These are phyloP conservation scores for Xylariomycetidae sp. DNA, from an alignment of 2,329 filamentous ascomycete genomes.

Conservation along the genomic window DNA sequence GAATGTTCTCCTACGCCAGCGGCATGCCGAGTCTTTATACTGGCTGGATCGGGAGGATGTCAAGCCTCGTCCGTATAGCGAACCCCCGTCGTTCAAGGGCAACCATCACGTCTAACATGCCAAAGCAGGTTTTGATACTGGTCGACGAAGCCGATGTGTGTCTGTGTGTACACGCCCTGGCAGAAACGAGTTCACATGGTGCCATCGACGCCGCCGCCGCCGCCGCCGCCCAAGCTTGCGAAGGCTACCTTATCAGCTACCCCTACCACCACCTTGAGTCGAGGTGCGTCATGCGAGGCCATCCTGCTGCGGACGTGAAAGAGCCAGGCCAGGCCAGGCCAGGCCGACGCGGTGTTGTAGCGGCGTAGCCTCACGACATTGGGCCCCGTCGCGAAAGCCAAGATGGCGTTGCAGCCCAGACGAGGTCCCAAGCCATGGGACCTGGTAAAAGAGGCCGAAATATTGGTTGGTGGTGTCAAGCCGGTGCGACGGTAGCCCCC, in stretches of 20 bases:
- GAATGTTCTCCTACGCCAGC: no score
- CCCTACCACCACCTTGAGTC: background rate
- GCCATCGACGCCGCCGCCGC: background rate
- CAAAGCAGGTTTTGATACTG: slow-evolving; percentile 9
- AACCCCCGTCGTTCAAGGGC: slow-evolving; percentile 5
- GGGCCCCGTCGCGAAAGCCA: background rate
- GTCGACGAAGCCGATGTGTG: background rate
- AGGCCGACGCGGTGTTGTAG: background rate
- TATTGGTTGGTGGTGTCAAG: background rate
- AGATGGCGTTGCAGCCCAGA: background rate
- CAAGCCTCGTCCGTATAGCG: background rate
- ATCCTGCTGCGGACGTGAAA: background rate
- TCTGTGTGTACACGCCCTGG: background rate
- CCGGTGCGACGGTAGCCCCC: background rate
- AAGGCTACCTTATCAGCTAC: background rate
- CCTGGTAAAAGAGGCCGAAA: background rate
- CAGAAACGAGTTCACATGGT: background rate
- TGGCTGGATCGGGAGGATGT: no score
- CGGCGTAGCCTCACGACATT: background rate
- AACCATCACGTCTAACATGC: slow-evolving; percentile 6
- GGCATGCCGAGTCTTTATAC: no score
- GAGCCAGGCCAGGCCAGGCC: background rate
- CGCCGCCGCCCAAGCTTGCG: background rate
- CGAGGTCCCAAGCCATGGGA: background rate
- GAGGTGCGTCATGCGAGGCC: background rate